Percentiles rank a stretch among this genome's conserved stretches.
These are phyloP conservation scores for Clarkia xantiana DNA, from an alignment of 345 rosid genomes.

Conservation along the genomic window DNA sequence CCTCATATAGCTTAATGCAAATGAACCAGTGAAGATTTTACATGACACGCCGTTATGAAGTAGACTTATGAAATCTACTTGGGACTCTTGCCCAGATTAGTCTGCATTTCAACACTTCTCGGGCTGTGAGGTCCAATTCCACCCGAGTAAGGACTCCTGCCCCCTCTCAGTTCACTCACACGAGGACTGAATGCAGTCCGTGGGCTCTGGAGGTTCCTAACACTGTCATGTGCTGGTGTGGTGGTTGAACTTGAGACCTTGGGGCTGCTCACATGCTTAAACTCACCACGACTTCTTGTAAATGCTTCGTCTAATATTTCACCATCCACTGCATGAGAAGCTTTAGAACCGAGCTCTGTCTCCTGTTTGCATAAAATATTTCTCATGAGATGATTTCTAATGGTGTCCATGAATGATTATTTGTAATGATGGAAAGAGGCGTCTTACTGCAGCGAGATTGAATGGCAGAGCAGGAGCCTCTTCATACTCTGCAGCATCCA, in stretches of 20 bases:
- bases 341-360: conserved; percentile 37
- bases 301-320: conserved; percentile 83
- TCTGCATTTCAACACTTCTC: conserved; percentile 22
- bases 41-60: neutral
- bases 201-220: conserved; percentile 30
- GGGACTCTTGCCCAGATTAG: conserved; percentile 63
- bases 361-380: conserved; percentile 22
- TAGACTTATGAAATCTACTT: conserved; percentile 3
- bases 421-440: neutral
- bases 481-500: conserved; percentile 93
- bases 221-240: conserved; percentile 39
- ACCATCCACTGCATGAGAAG: conserved; percentile 39
- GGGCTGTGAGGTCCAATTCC: conserved; percentile 37
- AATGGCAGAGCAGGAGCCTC: conserved; percentile 89
- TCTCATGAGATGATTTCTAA: neutral
- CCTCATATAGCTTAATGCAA: too few relatives aligned
- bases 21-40: neutral
- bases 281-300: conserved; percentile 90
- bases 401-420: too few relatives aligned
- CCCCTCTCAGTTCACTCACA: conserved; percentile 45
- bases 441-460: conserved; percentile 41
- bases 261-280: conserved; percentile 60
- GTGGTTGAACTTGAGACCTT: conserved; percentile 56
- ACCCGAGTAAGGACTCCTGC: conserved; percentile 37
- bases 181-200: conserved; percentile 44